Conservation (phyloP, 305 asterid species). For the Galium porrigens region DNA sequence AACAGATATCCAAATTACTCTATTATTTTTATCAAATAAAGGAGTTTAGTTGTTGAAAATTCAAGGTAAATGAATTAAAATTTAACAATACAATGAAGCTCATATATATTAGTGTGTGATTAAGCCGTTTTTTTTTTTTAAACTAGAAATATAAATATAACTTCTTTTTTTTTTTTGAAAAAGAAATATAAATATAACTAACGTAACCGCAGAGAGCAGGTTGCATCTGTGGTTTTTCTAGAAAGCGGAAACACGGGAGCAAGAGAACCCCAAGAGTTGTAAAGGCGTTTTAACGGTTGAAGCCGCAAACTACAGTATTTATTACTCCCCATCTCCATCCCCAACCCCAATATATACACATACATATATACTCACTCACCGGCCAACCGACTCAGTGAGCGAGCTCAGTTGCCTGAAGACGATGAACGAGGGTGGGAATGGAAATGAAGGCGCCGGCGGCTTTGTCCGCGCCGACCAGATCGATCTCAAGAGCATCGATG, state of each 20-base stretch:
- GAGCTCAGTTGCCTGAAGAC: neutral
- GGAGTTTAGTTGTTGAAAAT: too few relatives aligned
- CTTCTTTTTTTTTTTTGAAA: neutral
- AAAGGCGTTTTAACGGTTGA: neutral
- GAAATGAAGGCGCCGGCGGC: conserved; percentile 16
- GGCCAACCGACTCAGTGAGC: neutral
- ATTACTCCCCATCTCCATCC: neutral
- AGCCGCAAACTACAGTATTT: neutral
- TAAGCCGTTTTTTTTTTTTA: too few relatives aligned
- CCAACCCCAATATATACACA: neutral
- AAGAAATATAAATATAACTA: neutral
- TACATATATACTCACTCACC: too few relatives aligned
- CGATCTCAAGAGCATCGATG: conserved; percentile 69
- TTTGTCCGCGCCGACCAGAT: conserved; percentile 60
- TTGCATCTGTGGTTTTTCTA: conserved; percentile 1
- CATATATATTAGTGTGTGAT: too few relatives aligned
- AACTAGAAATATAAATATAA: conserved; percentile 1
- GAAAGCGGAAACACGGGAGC: conserved; percentile 5
- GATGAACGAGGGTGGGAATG: conserved; percentile 15
- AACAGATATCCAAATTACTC: too few relatives aligned
- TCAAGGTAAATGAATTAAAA: too few relatives aligned
- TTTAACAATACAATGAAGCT: too few relatives aligned
- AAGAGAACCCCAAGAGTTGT: neutral
- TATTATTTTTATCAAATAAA: too few relatives aligned
- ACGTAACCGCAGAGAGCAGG: conserved; percentile 5